These are phyloP conservation scores for Penicillium decumbens DNA, from an alignment of 2,329 filamentous ascomycete genomes.

Conservation along the genomic window DNA sequence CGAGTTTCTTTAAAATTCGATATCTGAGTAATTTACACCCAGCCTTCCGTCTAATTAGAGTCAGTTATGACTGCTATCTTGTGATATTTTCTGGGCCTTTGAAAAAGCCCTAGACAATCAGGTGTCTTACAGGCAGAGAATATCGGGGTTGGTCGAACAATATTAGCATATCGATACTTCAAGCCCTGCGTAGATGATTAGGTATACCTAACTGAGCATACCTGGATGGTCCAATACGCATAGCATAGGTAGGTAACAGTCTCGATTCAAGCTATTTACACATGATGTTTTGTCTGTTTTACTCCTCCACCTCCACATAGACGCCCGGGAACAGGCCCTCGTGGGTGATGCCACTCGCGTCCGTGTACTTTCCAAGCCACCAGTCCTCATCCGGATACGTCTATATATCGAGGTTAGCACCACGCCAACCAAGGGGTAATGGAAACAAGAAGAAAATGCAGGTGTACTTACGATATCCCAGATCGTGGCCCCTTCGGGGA, in stretches of 20 bases:
- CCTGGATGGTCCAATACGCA: background rate
- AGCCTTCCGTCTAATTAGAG: background rate
- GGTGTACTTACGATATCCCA: constrained; percentile 62
- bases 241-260: background rate
- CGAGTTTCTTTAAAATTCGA: constrained; percentile 44
- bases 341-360: constrained; percentile 42
- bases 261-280: constrained; percentile 10
- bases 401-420: constrained; percentile 41
- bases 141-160: too few relatives aligned
- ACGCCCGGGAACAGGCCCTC: constrained; percentile 72
- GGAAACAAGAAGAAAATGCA: background rate
- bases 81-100: background rate
- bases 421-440: background rate
- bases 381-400: constrained; percentile 98
- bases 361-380: constrained; percentile 88
- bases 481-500: constrained; percentile 83
- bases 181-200: background rate
- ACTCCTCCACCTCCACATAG: constrained; percentile 44
- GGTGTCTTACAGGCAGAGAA: too few relatives aligned
- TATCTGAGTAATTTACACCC: background rate
- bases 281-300: background rate
- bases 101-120: background rate
- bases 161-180: background rate
- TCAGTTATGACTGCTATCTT: background rate
- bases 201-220: too few relatives aligned